These are phyloP conservation scores for Mycena pura DNA, from an alignment of 768 basidiomycete genomes.

Conservation along the genomic window DNA sequence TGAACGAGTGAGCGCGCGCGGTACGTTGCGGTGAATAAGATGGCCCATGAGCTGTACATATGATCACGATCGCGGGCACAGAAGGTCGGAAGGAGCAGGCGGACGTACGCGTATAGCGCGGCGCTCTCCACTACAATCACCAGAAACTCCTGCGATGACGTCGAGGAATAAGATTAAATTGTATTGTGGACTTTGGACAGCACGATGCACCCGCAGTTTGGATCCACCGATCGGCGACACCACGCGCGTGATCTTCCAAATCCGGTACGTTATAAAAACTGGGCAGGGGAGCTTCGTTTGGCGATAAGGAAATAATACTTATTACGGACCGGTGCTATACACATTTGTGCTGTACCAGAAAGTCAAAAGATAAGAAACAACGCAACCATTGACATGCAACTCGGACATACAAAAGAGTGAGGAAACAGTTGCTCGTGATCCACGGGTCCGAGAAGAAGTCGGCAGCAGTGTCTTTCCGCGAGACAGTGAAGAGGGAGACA, in stretches of 20 bases:
- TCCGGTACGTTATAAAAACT: conserved; percentile 10
- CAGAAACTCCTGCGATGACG: conserved; percentile 14
- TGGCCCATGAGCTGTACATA: background rate
- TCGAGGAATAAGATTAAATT: background rate
- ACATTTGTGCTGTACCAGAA: conserved; percentile 4
- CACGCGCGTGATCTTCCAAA: background rate
- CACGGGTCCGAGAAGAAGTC: background rate
- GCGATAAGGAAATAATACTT: no score
- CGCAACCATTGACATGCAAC: no score
- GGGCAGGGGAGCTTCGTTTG: background rate
- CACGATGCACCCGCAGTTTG: background rate
- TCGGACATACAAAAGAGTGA: background rate
- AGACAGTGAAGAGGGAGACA: conserved; percentile 14
- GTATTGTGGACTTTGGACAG: background rate
- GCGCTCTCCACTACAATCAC: conserved; percentile 17
- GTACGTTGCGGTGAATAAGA: background rate
- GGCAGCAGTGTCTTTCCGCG: background rate
- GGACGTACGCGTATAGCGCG: conserved; percentile 10
- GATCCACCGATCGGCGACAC: background rate
- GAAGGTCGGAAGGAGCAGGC: background rate
- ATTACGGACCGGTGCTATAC: conserved; percentile 6
- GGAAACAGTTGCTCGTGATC: background rate
- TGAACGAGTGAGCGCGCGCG: background rate
- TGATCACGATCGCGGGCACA: background rate
- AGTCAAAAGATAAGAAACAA: background rate